These are phyloP conservation scores for Starmera caribaea DNA, from an alignment of 805 yeast species.

Conservation along the genomic window DNA sequence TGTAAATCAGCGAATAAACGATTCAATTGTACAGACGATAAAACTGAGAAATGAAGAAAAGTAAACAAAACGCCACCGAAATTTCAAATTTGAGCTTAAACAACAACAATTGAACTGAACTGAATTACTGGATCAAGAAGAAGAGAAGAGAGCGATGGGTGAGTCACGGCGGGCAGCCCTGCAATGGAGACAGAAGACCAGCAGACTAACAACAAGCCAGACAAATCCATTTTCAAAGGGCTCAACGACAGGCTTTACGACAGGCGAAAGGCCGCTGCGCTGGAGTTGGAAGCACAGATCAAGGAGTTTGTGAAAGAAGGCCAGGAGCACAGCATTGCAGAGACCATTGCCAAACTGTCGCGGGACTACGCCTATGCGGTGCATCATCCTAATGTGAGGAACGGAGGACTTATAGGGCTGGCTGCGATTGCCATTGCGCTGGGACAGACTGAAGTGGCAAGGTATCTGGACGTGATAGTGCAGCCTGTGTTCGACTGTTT, in stretches of 20 bases:
- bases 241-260: conserved; percentile 68
- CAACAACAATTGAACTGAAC: no score
- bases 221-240: conserved; percentile 57
- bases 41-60: neutral
- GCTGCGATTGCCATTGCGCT: conserved; percentile 95
- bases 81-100: no score
- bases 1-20: no score
- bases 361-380: conserved; percentile 73
- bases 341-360: conserved; percentile 63
- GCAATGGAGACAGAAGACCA: neutral
- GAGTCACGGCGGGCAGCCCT: neutral
- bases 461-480: conserved; percentile 73
- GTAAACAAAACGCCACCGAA: neutral
- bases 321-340: conserved; percentile 49
- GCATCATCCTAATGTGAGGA: conserved; percentile 79
- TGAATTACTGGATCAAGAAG: no score
- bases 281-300: conserved; percentile 69
- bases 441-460: conserved; percentile 75
- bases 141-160: neutral
- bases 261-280: conserved; percentile 68
- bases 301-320: conserved; percentile 55
- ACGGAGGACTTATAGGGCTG: conserved; percentile 91
- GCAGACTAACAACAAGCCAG: conserved; percentile 21
- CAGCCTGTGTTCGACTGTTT: conserved; percentile 93
- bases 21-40: no score